Evolutionary conservation across 2,329 filamentous ascomycete species (phyloP), one percentile per base, ranked within the genome.

Genomic region (Cercospora beticola): DNA sequence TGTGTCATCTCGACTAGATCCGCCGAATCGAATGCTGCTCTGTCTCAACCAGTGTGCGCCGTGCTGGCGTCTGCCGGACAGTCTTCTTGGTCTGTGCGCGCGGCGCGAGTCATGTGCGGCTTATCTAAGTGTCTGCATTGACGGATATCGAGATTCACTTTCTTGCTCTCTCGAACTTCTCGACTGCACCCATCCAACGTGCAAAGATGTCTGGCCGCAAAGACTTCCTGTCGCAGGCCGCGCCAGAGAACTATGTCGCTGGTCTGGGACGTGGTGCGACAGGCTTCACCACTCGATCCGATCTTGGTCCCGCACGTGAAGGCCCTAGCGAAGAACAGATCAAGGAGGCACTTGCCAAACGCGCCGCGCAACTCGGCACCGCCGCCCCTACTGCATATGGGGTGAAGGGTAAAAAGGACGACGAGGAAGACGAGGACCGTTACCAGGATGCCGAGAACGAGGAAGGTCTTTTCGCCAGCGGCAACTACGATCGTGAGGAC

Each of bases 371-470:
- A 77, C 87, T 98, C 0, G 90, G 90, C 57, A 87, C 88, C 70
- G 87, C 89, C n/a, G 85, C 89, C 26, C 89, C 90, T 0, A 90
- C 89, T 65, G 89, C 90, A 23, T 92, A 92, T 68, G 94, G 94
- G 5, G 88, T 88, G 7, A 79, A 81, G 0, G 88, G 87, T 63
- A 87, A 89, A 66, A 91, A 92, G 76, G 90, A 91, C 60, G 89
- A 91, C 62, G 88, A 91, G 18, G 90, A 91, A 36, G 90, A 91
- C 64, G 90, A 93, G 66, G 90, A 92, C 40, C 88, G 94, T 58
- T 98, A 93, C 77, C 93, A 97, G 78, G 95, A 99, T 78, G 95
- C 95, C 0, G 95, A 99, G 76, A 98, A 98, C 77, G 95, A 99
- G 80, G 92, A 95, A 59, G 95, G 96, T 4, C 84, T 99, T 23